Evolutionary conservation across 73 alveolate species (phyloP), one percentile per base, ranked within the genome.

Genomic region (Paramecium octaurelia): DNA sequence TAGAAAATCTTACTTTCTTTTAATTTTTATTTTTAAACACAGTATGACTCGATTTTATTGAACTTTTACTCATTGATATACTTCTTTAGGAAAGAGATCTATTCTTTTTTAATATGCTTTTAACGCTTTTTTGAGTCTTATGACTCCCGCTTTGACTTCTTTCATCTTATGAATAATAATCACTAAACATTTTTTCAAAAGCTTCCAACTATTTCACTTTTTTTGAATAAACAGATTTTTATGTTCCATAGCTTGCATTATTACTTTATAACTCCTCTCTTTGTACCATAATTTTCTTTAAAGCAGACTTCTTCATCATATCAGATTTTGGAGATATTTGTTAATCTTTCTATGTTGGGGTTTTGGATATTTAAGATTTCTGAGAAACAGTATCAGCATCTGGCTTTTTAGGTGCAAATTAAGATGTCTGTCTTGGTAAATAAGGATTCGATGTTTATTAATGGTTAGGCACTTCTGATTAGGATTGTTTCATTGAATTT

Each of bases 161-260:
- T 20, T 77, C 90, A 18, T 77, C 90, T 77, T 44, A 20, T n/a
- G 58, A 34, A 71, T 24, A 71, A 20, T 18, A 34, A 10, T 77
- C 90, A 38, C 70, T 77, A 29, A 77, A 38, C 70, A 77, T 38
- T 77, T 77, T 77, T 38, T 77, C 90, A 42, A 38, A 77, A 20
- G 90, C 68, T 18, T 70, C 86, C 7, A 35, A 20, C 43, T 77
- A 42, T 77, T 44, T n/a, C 10, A 20, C 21, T 42, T 27, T 9
- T 42, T 77, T 42, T 6, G 86, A 71, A 71, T 20, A 29, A 18
- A 34, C 27, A 12, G 60, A 48, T 12, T 29, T 36, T 21, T 71
- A 71, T 10, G 50, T 24, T 18, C 77, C 77, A 59, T 29, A 20
- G 9, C 40, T 29, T 59, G 40, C 77, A 59, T 59, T 59, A 23